Percentiles rank a stretch among this genome's conserved stretches.
These are phyloP conservation scores for Spizellomyces punctatus DNA, from an alignment of 192 early-diverging fungal genomes.

Conservation along the genomic window DNA sequence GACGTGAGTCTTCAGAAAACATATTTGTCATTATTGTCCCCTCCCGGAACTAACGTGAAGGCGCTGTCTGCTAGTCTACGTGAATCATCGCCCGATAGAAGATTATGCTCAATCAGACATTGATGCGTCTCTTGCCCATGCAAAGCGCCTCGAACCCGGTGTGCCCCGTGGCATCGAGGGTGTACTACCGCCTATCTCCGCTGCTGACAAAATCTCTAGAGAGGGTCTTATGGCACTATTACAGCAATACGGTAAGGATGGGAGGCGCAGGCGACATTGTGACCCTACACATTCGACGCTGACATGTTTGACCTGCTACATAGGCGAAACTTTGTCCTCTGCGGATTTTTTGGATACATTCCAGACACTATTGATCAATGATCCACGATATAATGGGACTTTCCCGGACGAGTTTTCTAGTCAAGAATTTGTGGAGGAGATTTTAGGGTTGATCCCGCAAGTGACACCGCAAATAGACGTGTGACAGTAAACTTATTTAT, in stretches of 20 bases:
- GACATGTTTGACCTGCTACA: slow-evolving; percentile 7
- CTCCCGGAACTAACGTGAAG: neutral
- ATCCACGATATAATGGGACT: slow-evolving; percentile 39
- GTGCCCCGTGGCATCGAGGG: slow-evolving; percentile 5
- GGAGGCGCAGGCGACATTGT: neutral
- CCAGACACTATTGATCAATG: slow-evolving; percentile 38
- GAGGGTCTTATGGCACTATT: slow-evolving; percentile 50
- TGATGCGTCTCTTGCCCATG: slow-evolving; percentile 41
- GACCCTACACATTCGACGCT: neutral
- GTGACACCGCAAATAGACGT: too few species aligned
- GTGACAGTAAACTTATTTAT: too few species aligned
- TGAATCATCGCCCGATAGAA: slow-evolving; percentile 57
- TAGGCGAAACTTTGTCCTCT: slow-evolving; percentile 51
- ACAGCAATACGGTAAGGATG: slow-evolving; percentile 55
- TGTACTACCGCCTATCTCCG: slow-evolving; percentile 14
- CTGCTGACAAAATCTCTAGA: slow-evolving; percentile 22
- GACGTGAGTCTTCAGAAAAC: slow-evolving; percentile 31
- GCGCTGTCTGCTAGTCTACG: slow-evolving; percentile 39
- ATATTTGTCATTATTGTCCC: neutral
- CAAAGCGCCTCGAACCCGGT: slow-evolving; percentile 44
- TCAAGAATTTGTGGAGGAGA: slow-evolving; percentile 47
- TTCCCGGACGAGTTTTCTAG: slow-evolving; percentile 46
- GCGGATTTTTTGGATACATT: slow-evolving; percentile 45
- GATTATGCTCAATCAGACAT: slow-evolving; percentile 46
- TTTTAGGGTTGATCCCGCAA: slow-evolving; percentile 44